Evolutionary conservation across 1,284 basidiomycete genomes (phyloP).

Genomic region (Pisolithus thermaeus): DNA sequence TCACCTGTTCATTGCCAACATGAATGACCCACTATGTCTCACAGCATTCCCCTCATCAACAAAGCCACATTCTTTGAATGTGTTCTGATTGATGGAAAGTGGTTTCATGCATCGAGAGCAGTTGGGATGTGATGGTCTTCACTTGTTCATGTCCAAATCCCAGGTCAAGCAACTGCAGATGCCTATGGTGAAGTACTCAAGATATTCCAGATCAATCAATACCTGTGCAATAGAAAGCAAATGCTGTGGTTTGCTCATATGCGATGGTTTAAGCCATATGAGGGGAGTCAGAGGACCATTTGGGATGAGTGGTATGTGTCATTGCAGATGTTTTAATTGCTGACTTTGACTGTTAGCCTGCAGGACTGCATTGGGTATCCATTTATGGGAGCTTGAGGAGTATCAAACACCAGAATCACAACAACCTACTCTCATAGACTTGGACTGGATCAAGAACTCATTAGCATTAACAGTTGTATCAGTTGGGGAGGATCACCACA

Average conservation of each 20-base stretch:
- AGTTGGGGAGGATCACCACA: not conserved
- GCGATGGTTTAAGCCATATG: constrained; percentile 3
- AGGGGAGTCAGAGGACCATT: not conserved
- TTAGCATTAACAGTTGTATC: not conserved
- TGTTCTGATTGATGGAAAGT: constrained; percentile 12
- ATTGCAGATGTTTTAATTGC: no score
- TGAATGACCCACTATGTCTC: not conserved
- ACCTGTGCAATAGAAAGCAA: not conserved
- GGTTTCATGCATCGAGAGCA: constrained; percentile 11
- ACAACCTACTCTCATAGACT: not conserved
- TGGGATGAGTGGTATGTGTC: constrained; percentile 5
- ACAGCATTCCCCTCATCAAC: constrained; percentile 2
- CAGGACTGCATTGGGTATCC: not conserved
- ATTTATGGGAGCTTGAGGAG: constrained; percentile 4
- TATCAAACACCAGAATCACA: not conserved
- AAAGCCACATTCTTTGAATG: constrained; percentile 19
- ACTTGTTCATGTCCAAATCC: constrained; percentile 1
- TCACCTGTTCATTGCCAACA: not conserved
- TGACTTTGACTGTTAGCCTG: no score
- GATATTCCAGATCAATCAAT: constrained; percentile 3
- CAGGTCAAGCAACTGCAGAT: not conserved
- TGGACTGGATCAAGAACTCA: constrained; percentile 1
- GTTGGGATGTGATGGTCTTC: not conserved
- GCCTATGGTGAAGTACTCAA: not conserved
- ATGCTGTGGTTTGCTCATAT: constrained; percentile 3